Evolutionary conservation across 1,139 yeast genomes (phyloP).

Genomic region (Hemisphaericaspora lyxosophila): DNA sequence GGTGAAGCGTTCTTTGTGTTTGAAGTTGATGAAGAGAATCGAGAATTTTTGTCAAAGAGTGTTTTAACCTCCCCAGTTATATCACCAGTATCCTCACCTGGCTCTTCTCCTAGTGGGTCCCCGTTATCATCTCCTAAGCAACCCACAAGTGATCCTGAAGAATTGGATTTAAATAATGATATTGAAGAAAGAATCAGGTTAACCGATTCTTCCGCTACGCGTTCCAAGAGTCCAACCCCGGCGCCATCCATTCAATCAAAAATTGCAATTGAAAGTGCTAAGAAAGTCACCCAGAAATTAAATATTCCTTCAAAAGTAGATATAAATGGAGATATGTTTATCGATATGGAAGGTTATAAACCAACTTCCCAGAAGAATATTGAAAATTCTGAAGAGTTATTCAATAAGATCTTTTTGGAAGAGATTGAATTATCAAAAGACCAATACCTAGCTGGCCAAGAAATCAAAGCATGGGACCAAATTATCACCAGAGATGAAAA

Average conservation of each 20-base stretch:
- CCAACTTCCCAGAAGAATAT: conserved; percentile 73
- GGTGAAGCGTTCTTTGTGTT: conserved; percentile 98
- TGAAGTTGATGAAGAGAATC: conserved; percentile 72
- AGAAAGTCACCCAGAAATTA: conserved; percentile 65
- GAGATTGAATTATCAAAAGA: conserved; percentile 29
- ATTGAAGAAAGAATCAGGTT: conserved; percentile 31
- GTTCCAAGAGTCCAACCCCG: conserved; percentile 21
- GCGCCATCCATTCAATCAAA: conserved; percentile 30
- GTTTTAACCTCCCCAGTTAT: conserved; percentile 89
- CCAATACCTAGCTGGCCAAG: conserved; percentile 18
- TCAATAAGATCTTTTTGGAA: conserved; percentile 70
- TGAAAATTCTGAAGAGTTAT: conserved; percentile 65
- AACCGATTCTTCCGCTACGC: conserved; percentile 18
- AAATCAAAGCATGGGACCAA: conserved; percentile 35
- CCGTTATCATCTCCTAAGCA: conserved; percentile 8
- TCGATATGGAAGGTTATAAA: conserved; percentile 97
- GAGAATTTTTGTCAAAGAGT: conserved; percentile 64
- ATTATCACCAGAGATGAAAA: conserved; percentile 55
- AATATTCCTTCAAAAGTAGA: conserved; percentile 89
- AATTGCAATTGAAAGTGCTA: conserved; percentile 62
- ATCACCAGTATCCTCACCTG: conserved; percentile 75
- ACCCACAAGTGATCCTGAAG: conserved; percentile 23
- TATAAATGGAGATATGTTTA: conserved; percentile 83
- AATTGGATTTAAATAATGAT: conserved; percentile 35
- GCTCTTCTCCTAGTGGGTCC: conserved; percentile 36